Base-by-base conservation (phyloP, 1,284 basidiomycete genomes). In the Macrocybe sp. region DNA sequence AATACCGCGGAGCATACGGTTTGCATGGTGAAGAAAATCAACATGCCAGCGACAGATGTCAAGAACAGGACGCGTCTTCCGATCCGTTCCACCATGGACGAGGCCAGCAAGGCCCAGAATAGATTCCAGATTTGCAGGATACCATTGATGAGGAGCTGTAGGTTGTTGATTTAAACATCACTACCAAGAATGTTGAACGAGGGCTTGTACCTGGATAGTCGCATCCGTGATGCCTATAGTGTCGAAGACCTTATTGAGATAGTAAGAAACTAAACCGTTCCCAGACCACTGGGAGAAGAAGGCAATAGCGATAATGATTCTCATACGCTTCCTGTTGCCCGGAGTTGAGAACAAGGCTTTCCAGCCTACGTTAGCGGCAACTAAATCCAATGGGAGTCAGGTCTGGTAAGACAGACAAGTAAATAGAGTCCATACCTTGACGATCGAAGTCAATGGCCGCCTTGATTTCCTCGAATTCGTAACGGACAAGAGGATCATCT, bases 211-310 rank as follows among this genome's bases (percentile, higher is more conserved):
- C 63, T 83, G 83, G 47, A 73, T 77, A 45, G 74, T 73, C 2
- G 73, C 62, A 55, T 76, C 67, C n/a, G 76, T 80, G 59, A 91
- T 83, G 44, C 87, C 87, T 51, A 91, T 83, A 52, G 76, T 73
- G 54, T 78, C 70, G 55, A 91, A 80, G 47, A 89, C 82, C 57
- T 78, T 74, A 67, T 73, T 81, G 52, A 90, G 74, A 70, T 89
- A 89, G 71, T 85, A 87, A 6, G 84, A 87, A 40, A 83, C 80
- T 46, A 89, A 75, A 56, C 85, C 86, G 53, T 86, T 86, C 22
- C 82, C 84, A 4, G 81, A 85, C 85, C 83, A 88, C 55, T 83
- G 80, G 5, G 83, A 83, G 71, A 85, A 85, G 73, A 82, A 83
- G 33, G 81, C 81, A 45, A 85, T 67, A 35, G 81, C 81, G 52